These are phyloP conservation scores for Penicillium lagena DNA, from an alignment of 495 filamentous ascomycete genomes.

Conservation along the genomic window DNA sequence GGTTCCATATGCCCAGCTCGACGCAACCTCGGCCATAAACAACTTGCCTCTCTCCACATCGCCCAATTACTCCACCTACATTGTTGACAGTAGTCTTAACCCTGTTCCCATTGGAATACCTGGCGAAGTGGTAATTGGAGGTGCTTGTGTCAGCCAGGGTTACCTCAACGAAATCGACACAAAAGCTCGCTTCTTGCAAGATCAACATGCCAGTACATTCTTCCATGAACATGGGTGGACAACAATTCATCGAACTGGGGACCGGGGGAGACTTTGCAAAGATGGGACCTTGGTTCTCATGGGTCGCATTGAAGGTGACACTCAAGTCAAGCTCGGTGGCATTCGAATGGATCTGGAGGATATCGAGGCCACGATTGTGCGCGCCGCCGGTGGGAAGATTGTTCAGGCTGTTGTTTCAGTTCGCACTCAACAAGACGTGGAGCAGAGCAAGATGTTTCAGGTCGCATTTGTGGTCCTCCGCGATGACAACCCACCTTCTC, in stretches of 20 bases:
- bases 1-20: slow-evolving; percentile 6
- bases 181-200: slow-evolving; percentile 22
- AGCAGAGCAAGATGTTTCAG: slow-evolving; percentile 1
- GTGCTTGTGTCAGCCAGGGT: slow-evolving; percentile 31
- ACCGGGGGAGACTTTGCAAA: slow-evolving; percentile 12
- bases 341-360: slow-evolving; percentile 47
- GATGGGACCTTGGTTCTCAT: slow-evolving; percentile 29
- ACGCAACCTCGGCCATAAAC: not conserved
- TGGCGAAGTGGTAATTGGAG: slow-evolving; percentile 42
- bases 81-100: slow-evolving; percentile 34
- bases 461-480: slow-evolving; percentile 14
- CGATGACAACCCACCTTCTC: not conserved
- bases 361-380: slow-evolving; percentile 27
- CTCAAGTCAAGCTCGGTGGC: slow-evolving; percentile 46
- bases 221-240: slow-evolving; percentile 21
- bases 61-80: slow-evolving; percentile 40
- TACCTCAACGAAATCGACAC: slow-evolving; percentile 35
- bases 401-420: slow-evolving; percentile 12
- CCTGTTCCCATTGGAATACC: slow-evolving; percentile 35
- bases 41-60: slow-evolving; percentile 20
- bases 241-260: slow-evolving; percentile 15
- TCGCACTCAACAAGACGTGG: not conserved
- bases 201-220: slow-evolving; percentile 19
- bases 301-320: slow-evolving; percentile 36
- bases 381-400: slow-evolving; percentile 22